Percentiles rank a stretch among this genome's conserved stretches.
Conservation (phyloP, 1,284 basidiomycete species). For the Pascua guehoae region DNA sequence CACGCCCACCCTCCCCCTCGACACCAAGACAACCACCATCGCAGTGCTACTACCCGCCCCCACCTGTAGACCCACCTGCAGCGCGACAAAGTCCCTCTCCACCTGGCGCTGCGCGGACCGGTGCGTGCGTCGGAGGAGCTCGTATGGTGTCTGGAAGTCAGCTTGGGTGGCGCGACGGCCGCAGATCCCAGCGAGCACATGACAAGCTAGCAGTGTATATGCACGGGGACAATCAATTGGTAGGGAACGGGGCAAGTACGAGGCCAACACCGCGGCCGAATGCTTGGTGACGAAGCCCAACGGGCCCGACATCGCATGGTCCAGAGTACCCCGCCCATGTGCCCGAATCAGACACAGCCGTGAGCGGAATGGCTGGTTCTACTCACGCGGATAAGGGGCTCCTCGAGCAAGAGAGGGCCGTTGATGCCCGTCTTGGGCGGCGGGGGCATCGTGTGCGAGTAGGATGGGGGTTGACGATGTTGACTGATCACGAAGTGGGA, state of each 20-base stretch:
- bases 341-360: background rate
- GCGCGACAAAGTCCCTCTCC: slow-evolving; percentile 45
- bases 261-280: background rate
- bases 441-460: slow-evolving; percentile 9
- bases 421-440: slow-evolving; percentile 17
- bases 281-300: too few species aligned
- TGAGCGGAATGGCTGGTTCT: too few species aligned
- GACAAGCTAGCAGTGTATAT: background rate
- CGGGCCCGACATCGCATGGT: too few species aligned
- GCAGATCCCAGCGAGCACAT: background rate
- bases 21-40: too few species aligned
- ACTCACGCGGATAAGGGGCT: slow-evolving; percentile 42
- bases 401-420: slow-evolving; percentile 38
- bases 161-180: background rate
- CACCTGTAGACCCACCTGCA: slow-evolving; percentile 8
- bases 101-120: slow-evolving; percentile 48
- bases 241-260: background rate
- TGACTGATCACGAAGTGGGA: background rate
- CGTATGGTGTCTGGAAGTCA: slow-evolving; percentile 45
- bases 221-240: background rate
- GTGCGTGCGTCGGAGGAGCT: slow-evolving; percentile 47
- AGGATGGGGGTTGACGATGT: too few species aligned
- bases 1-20: too few species aligned
- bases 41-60: background rate
- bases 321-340: too few species aligned